phyloP scores from a whole-genome alignment of 139 green algal genomes.

The Chlamydomonas schloesseri region DNA sequence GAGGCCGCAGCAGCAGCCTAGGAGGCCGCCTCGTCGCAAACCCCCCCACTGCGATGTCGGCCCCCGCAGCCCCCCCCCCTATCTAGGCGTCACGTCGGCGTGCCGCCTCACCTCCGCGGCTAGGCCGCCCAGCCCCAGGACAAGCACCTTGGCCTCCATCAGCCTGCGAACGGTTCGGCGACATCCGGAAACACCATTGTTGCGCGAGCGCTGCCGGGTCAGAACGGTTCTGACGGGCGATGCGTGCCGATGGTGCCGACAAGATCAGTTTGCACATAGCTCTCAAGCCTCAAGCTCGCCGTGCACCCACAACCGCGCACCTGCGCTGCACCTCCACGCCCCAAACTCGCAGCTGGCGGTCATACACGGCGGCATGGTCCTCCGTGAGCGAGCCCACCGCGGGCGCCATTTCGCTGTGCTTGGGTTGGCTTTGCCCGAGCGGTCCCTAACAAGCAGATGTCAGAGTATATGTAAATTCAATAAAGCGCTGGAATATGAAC shows the following conservation, averaged over 20 bases:
- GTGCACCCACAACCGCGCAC: constrained; percentile 47
- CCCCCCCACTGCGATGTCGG: too few species aligned
- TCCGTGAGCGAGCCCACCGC: constrained; percentile 65
- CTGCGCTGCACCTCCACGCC: constrained; percentile 89
- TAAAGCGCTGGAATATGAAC: not conserved
- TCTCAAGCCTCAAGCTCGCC: not conserved
- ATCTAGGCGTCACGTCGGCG: too few species aligned
- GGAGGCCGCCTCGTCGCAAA: too few species aligned
- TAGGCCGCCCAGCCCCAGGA: constrained; percentile 72
- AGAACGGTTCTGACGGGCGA: too few species aligned
- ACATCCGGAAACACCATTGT: not conserved
- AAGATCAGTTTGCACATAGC: not conserved
- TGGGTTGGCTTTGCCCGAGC: too few species aligned
- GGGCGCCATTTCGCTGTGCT: constrained; percentile 3
- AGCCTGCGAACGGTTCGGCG: constrained; percentile 63
- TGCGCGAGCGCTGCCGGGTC: too few species aligned
- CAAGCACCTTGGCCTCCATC: constrained; percentile 70
- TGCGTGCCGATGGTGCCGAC: too few species aligned
- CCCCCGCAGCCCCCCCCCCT: too few species aligned
- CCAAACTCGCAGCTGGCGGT: constrained; percentile 91
- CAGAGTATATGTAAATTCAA: too few species aligned
- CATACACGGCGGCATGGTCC: constrained; percentile 85
- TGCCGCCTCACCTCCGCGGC: constrained; percentile 74
- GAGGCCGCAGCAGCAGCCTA: too few species aligned
- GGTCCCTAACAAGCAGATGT: too few species aligned